phyloP scores from a whole-genome alignment of 176 grass and related monocot species.

The maize (Zea mays) region Zm-B73-REFERENCE-NAM-5.0 NC_050099.1:42764501-42765000 shows the following conservation, averaged over 20 bases:
- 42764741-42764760: not conserved
- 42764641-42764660: slow-evolving; percentile 43
- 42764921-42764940: slow-evolving; percentile 32
- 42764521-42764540: too few species aligned
- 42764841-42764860: slow-evolving; percentile 35
- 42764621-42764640: slow-evolving; percentile 33
- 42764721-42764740: slow-evolving; percentile 9
- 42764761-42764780: not conserved
- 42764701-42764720: slow-evolving; percentile 7
- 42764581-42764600: not conserved
- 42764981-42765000: slow-evolving; percentile 32
- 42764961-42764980: slow-evolving; percentile 29
- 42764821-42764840: slow-evolving; percentile 43
- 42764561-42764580: too few species aligned
- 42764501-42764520: too few species aligned
- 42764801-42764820: slow-evolving; percentile 32
- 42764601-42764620: slow-evolving; percentile 43
- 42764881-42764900: slow-evolving; percentile 35
- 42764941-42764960: slow-evolving; percentile 24
- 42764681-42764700: slow-evolving; percentile 70
- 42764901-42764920: slow-evolving; percentile 48
- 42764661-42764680: slow-evolving; percentile 55
- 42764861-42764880: slow-evolving; percentile 9
- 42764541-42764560: too few species aligned
- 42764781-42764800: slow-evolving; percentile 39